Conservation (phyloP, 805 yeast genomes). For the Cyberlindnera galapagoensis region DNA sequence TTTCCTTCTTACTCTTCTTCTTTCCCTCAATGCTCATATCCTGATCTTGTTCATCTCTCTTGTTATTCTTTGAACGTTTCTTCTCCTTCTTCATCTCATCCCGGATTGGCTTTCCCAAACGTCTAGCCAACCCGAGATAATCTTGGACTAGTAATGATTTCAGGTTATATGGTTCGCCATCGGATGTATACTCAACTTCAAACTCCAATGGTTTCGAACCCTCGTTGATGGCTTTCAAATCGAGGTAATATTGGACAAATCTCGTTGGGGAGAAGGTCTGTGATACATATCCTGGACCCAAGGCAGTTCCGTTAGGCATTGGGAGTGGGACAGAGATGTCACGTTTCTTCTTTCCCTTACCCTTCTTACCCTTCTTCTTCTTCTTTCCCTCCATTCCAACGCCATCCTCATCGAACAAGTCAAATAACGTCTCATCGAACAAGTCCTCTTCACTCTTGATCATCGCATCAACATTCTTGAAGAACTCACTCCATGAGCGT, state of each 20-base stretch:
- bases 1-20: conserved; percentile 10
- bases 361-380: conserved; percentile 20
- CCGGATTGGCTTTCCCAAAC: conserved; percentile 38
- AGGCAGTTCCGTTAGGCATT: conserved; percentile 45
- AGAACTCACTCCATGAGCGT: conserved; percentile 56
- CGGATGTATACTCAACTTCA: conserved; percentile 65
- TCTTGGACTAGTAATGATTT: conserved; percentile 49
- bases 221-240: conserved; percentile 43
- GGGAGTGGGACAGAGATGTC: conserved; percentile 60
- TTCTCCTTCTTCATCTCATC: conserved; percentile 1
- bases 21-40: conserved; percentile 8
- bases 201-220: conserved; percentile 42
- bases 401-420: conserved; percentile 6
- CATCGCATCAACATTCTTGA: conserved; percentile 38
- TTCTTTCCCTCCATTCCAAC: conserved; percentile 3
- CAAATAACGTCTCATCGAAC: conserved; percentile 16
- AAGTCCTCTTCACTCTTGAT: conserved; percentile 23
- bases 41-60: conserved; percentile 1
- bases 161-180: conserved; percentile 50
- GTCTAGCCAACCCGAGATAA: conserved; percentile 54
- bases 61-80: neutral
- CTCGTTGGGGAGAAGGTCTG: conserved; percentile 69
- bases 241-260: conserved; percentile 71
- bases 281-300: conserved; percentile 73
- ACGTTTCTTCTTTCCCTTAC: conserved; percentile 23